These are phyloP conservation scores for Talaromyces sp. DNA, from an alignment of 2,329 filamentous ascomycete species.

Conservation along the genomic window DNA sequence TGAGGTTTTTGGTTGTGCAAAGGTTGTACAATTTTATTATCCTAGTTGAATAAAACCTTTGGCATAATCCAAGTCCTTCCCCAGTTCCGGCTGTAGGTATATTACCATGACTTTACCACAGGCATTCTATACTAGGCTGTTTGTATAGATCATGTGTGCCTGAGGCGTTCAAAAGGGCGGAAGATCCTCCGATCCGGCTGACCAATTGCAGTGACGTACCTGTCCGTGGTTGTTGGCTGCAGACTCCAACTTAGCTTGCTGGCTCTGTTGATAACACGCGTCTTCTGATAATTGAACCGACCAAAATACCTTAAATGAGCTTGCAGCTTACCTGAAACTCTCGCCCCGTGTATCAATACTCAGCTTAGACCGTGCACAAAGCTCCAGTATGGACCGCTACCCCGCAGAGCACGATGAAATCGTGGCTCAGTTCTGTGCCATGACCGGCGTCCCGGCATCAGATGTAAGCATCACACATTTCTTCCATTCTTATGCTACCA, in stretches of 20 bases:
- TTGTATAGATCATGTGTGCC: slow-evolving; percentile 5
- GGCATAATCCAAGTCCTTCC: no score
- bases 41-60: no score
- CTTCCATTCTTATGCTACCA: background rate
- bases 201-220: slow-evolving; percentile 47
- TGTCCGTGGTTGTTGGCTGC: slow-evolving; percentile 19
- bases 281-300: background rate
- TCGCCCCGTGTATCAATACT: background rate
- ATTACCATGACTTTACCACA: background rate
- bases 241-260: slow-evolving; percentile 11
- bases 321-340: background rate
- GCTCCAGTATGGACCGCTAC: slow-evolving; percentile 37
- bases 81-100: no score
- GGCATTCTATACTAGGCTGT: background rate
- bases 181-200: slow-evolving; percentile 33
- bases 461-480: slow-evolving; percentile 45
- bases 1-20: no score
- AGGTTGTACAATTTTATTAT: no score
- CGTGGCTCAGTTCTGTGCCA: slow-evolving; percentile 57
- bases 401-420: slow-evolving; percentile 45
- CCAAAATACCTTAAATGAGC: background rate
- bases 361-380: background rate
- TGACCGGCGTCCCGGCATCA: slow-evolving; percentile 57
- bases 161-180: slow-evolving; percentile 17
- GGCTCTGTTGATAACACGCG: slow-evolving; percentile 3